Percentiles rank a stretch among this genome's conserved stretches.
Evolutionary conservation across 805 yeast genomes (phyloP).

Genomic region (Hanseniaspora occidentalis): DNA sequence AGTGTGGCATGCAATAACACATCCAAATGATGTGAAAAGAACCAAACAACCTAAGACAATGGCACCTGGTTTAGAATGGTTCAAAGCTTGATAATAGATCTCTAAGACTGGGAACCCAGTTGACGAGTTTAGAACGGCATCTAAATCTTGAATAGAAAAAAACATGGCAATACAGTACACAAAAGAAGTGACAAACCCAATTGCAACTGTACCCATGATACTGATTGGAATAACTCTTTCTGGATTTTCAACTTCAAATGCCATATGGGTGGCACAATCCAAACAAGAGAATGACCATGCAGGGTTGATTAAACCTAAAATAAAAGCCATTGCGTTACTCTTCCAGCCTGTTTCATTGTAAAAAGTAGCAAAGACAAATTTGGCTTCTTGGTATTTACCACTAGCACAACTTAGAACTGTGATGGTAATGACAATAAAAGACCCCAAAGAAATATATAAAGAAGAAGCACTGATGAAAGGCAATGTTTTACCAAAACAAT

Average conservation of each 20-base stretch:
- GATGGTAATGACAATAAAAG: conserved; percentile 44
- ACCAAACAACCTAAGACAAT: conserved; percentile 38
- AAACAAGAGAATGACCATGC: conserved; percentile 61
- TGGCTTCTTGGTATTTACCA: conserved; percentile 41
- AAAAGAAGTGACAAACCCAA: conserved; percentile 55
- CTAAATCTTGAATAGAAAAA: conserved; percentile 46
- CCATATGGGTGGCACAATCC: conserved; percentile 63
- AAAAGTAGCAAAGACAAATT: conserved; percentile 47
- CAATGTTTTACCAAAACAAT: conserved; percentile 41
- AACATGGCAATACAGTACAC: conserved; percentile 45
- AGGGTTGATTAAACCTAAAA: conserved; percentile 56
- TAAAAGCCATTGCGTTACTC: conserved; percentile 46
- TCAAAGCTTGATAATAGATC: conserved; percentile 46
- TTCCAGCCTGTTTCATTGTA: conserved; percentile 53
- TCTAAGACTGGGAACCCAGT: conserved; percentile 58
- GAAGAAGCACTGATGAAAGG: conserved; percentile 41
- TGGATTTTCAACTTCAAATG: conserved; percentile 54
- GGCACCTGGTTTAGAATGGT: conserved; percentile 42
- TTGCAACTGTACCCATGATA: conserved; percentile 52
- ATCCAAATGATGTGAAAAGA: conserved; percentile 45
- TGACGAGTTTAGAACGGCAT: conserved; percentile 31
- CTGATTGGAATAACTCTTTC: conserved; percentile 53
- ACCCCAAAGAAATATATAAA: conserved; percentile 39
- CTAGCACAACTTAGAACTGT: conserved; percentile 43
- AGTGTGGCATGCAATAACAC: conserved; percentile 53